A percentile compares a stretch with the other conserved stretches of the same genome.
These are phyloP conservation scores for Kalanchoe fedtschenkoi DNA, from an alignment of 164 flowering plant genomes.

Conservation along the genomic window DNA sequence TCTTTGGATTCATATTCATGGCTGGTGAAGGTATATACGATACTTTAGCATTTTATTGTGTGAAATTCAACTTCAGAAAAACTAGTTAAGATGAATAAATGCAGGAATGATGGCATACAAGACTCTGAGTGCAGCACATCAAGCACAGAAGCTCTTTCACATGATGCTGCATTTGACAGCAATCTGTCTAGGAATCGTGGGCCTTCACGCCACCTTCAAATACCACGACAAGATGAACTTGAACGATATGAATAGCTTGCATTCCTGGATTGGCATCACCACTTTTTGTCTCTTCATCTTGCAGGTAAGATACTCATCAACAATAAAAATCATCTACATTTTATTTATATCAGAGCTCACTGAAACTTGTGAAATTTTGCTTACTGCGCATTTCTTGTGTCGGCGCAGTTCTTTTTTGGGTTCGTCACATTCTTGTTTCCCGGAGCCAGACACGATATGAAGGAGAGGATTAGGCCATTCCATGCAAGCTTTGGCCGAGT, in stretches of 20 bases:
- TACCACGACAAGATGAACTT: slow-evolving; percentile 27
- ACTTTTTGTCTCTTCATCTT: slow-evolving; percentile 46
- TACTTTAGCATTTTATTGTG: not conserved
- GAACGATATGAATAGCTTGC: slow-evolving; percentile 43
- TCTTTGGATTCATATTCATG: slow-evolving; percentile 44
- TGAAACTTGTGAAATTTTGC: not conserved
- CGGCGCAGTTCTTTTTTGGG: slow-evolving; percentile 42
- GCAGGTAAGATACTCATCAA: slow-evolving; percentile 33
- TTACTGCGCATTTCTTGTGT: not conserved
- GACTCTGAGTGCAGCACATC: slow-evolving; percentile 25
- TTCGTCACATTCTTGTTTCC: slow-evolving; percentile 19
- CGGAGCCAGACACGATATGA: slow-evolving; percentile 9
- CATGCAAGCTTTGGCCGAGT: slow-evolving; percentile 37
- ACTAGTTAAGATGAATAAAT: not conserved
- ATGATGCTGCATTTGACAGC: slow-evolving; percentile 34
- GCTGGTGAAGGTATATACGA: slow-evolving; percentile 51
- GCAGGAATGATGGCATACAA: slow-evolving; percentile 54
- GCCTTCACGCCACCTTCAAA: slow-evolving; percentile 62
- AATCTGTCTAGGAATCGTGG: slow-evolving; percentile 41
- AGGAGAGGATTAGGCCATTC: slow-evolving; percentile 26
- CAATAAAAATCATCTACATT: not conserved
- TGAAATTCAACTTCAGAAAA: not conserved
- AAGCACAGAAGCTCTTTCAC: slow-evolving; percentile 39
- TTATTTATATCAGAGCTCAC: no score
- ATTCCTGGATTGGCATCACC: slow-evolving; percentile 78